Percentiles rank a stretch among this genome's conserved stretches.
Evolutionary conservation across 805 yeast genomes (phyloP).

Genomic region (Yarrowia divulgata): DNA sequence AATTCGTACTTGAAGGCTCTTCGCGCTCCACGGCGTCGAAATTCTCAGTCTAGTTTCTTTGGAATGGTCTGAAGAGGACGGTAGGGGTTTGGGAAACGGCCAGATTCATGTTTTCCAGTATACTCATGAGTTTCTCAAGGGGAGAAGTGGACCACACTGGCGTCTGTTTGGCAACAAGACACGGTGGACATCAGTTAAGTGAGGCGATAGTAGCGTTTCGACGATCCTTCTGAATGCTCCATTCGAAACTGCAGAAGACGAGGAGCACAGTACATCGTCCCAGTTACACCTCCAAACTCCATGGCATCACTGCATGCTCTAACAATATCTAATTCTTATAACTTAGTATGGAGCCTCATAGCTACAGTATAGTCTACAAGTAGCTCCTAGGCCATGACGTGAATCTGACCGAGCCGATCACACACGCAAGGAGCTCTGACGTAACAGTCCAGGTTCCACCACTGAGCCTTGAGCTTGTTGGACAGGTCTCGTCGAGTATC

Average conservation of each 20-base stretch:
- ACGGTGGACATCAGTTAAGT: no score
- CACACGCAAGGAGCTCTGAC: constrained; percentile 30
- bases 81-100: not conserved
- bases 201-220: no score
- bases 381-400: constrained; percentile 5
- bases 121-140: not conserved
- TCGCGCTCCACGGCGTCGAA: constrained; percentile 9
- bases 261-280: no score
- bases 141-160: no score
- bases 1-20: no score
- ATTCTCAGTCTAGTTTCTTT: constrained; percentile 5
- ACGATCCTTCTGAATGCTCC: no score
- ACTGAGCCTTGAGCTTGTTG: constrained; percentile 8
- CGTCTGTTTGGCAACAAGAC: not conserved
- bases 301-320: no score
- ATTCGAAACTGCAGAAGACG: constrained; percentile 54
- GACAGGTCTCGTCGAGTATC: constrained; percentile 8
- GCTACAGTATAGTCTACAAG: no score
- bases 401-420: constrained; percentile 27
- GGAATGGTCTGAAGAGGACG: not conserved
- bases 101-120: constrained; percentile 7
- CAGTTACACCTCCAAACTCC: no score
- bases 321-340: not conserved
- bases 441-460: constrained; percentile 26
- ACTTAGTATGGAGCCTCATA: no score